Evolutionary conservation across 768 basidiomycete genomes (phyloP).

Genomic region (Lactifluus hygrophoroides): DNA sequence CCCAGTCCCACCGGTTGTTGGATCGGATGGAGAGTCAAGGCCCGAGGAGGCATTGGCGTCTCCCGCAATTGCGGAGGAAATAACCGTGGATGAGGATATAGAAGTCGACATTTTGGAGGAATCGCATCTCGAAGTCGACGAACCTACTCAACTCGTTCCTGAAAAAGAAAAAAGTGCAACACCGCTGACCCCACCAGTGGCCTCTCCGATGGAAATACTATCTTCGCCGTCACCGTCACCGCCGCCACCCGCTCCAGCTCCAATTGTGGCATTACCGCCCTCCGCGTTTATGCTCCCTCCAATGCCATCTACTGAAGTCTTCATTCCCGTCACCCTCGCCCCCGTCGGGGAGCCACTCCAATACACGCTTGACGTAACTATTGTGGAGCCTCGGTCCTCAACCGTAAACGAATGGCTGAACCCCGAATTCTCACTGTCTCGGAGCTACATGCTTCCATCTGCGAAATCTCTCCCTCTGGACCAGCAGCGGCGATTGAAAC

Average conservation of each 20-base stretch:
- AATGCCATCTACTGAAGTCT: slow-evolving; percentile 2
- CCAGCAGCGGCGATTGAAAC: slow-evolving; percentile 41
- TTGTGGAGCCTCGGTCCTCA: neutral
- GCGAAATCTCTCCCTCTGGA: slow-evolving; percentile 48
- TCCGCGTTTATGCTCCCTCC: slow-evolving; percentile 17
- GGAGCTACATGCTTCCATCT: slow-evolving; percentile 46
- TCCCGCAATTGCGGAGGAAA: neutral
- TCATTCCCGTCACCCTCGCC: slow-evolving; percentile 4
- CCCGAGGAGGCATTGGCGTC: neutral
- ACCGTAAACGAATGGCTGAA: slow-evolving; percentile 21
- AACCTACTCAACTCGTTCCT: neutral
- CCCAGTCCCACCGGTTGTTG: neutral
- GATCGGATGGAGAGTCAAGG: neutral
- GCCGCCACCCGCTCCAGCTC: neutral
- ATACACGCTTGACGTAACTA: slow-evolving; percentile 1
- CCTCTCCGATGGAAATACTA: neutral
- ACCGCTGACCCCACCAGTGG: neutral
- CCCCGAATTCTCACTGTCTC: slow-evolving; percentile 29
- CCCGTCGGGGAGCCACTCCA: slow-evolving; percentile 11
- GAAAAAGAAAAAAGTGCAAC: neutral
- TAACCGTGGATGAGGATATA: neutral
- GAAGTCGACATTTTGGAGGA: slow-evolving; percentile 6
- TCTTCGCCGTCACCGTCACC: neutral
- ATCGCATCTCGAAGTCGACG: neutral
- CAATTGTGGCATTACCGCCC: slow-evolving; percentile 10